phyloP scores from a whole-genome alignment of 177 flowering plant species.

The Vitis hybrid region DNA sequence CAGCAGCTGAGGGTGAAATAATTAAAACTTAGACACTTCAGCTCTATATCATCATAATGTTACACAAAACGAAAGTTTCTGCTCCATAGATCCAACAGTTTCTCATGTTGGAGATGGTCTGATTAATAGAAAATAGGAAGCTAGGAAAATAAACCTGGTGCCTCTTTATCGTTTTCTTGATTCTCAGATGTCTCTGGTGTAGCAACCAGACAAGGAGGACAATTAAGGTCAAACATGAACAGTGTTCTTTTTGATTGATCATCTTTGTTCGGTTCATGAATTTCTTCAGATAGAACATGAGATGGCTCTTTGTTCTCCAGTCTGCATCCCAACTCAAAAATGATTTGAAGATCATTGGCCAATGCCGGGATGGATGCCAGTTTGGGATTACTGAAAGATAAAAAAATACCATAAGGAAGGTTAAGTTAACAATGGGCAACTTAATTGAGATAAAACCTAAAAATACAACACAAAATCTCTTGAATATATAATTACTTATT shows the following conservation, averaged over 20 bases:
- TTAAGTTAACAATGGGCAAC: not conserved
- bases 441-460: not conserved
- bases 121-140: not conserved
- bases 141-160: conserved; percentile 32
- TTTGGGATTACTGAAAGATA: conserved; percentile 35
- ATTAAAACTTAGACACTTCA: not conserved
- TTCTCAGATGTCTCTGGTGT: conserved; percentile 13
- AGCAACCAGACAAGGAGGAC: conserved; percentile 30
- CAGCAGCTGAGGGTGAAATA: too few relatives aligned
- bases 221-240: conserved; percentile 32
- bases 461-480: too few relatives aligned
- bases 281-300: conserved; percentile 6
- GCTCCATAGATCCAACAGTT: not conserved
- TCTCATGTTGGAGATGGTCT: not conserved
- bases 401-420: not conserved
- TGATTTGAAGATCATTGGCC: conserved; percentile 29
- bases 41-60: not conserved
- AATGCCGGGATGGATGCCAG: conserved; percentile 31
- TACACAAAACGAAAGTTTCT: not conserved
- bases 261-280: conserved; percentile 9
- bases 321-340: conserved; percentile 19
- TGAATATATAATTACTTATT: too few relatives aligned
- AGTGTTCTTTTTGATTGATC: conserved; percentile 10
- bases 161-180: conserved; percentile 19
- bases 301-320: conserved; percentile 15